phyloP scores from a whole-genome alignment of 2,329 filamentous ascomycete genomes.

The Verruconis gallopava region DNA sequence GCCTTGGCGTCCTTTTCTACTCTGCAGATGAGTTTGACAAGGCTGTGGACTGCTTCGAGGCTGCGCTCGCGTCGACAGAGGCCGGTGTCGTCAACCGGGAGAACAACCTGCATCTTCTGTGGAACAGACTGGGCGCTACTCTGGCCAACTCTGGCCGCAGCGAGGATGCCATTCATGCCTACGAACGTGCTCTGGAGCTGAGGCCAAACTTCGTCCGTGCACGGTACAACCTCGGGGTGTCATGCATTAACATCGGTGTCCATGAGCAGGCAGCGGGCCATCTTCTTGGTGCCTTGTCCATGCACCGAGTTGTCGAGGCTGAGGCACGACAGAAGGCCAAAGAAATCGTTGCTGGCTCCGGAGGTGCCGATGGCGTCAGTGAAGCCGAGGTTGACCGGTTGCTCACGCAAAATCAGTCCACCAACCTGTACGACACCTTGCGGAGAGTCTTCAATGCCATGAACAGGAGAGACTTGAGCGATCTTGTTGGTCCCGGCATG shows the following conservation, averaged over 20 bases:
- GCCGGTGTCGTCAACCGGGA: constrained; percentile 71
- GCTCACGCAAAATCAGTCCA: constrained; percentile 91
- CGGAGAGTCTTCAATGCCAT: constrained; percentile 93
- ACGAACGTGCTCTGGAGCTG: constrained; percentile 79
- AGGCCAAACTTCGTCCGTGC: constrained; percentile 95
- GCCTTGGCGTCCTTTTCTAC: constrained; percentile 92
- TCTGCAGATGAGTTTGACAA: constrained; percentile 97
- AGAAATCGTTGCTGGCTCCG: constrained; percentile 57
- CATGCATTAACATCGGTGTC: constrained; percentile 94
- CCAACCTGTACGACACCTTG: constrained; percentile 90
- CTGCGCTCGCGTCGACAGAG: constrained; percentile 76
- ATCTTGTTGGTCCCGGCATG: constrained; percentile 78
- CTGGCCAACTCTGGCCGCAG: constrained; percentile 86
- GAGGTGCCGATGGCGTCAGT: constrained; percentile 35
- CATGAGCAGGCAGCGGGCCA: constrained; percentile 88
- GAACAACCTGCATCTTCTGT: constrained; percentile 82
- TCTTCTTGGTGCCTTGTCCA: constrained; percentile 77
- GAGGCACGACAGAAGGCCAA: constrained; percentile 72
- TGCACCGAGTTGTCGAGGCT: constrained; percentile 89
- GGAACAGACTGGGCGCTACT: constrained; percentile 93
- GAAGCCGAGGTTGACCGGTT: constrained; percentile 74
- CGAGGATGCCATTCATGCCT: constrained; percentile 93
- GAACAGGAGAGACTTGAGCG: constrained; percentile 75
- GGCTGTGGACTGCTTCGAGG: constrained; percentile 94
- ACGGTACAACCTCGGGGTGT: constrained; percentile 90